Evolutionary conservation across 768 basidiomycete genomes (phyloP), one percentile per base, ranked within the genome.

Genomic region (Tricholoma flavovirens): DNA sequence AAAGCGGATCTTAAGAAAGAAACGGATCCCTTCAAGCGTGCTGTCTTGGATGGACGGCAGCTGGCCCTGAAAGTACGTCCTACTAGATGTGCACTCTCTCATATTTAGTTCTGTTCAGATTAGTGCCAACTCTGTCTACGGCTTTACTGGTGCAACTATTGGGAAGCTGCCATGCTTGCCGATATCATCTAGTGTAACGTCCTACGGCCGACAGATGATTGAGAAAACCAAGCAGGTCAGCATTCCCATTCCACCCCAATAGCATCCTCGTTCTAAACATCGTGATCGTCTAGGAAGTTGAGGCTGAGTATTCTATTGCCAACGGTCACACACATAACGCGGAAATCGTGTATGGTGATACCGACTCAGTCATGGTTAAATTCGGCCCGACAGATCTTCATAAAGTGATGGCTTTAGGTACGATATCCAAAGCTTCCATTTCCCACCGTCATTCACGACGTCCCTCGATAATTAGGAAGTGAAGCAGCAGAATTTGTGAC

Each of bases 191-290:
- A 94, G 92, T 73, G 83, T 85, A 40, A 99, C 97, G 1, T 83
- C 97, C 0, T 99, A 97, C 70, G 97, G 97, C 63, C 92, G 97
- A 56, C 89, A 97, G 70, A 99, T 99, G 97, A 98, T 99, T 58
- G 96, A 98, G 70, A 86, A 84, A 68, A 99, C 97, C 2, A 98
- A 95, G 69, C 80, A 87, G 74, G 91, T 87, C 36, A 4, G 77
- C 62, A 12, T 26, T 9, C 54, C 17, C 9, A 52, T 45, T 43
- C 12, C 24, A 38, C 7, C 32, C 29, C 33, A 15, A 38, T 54
- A 32, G 29, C 7, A 26, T n/a, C 50, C 14, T 26, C 12, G 24
- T 30, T 36, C 55, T 24, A 22, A 52, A 17, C 10, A 24, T 12
- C 26, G 26, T 14, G 33, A 33, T 53, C 33, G 61, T 17, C 14